These are phyloP conservation scores for Aspergillus phoenicis DNA, from an alignment of 2,329 filamentous ascomycete species.

Conservation along the genomic window DNA sequence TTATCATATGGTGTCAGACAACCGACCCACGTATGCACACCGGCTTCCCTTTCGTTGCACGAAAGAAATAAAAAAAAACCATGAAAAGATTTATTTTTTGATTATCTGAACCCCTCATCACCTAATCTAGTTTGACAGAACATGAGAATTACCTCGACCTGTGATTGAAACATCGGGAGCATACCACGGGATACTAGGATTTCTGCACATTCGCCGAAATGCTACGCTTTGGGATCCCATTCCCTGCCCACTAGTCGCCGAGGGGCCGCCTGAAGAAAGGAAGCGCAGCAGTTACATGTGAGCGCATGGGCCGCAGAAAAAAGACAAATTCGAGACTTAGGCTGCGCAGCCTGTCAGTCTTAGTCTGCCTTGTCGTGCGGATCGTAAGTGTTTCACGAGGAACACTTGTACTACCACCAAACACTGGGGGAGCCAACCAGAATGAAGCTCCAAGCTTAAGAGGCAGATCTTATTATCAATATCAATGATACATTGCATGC, in stretches of 20 bases:
- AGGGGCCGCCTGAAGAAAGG: background rate
- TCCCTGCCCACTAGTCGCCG: background rate
- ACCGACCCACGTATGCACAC: background rate
- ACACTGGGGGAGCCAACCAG: background rate
- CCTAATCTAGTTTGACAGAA: background rate
- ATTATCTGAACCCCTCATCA: background rate
- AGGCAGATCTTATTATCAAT: slow-evolving; percentile 5
- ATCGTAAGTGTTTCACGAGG: slow-evolving; percentile 6
- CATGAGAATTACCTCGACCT: background rate
- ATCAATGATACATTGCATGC: slow-evolving; percentile 1
- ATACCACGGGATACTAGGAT: background rate
- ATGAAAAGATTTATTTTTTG: background rate
- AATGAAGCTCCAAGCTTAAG: background rate
- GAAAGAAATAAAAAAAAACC: background rate
- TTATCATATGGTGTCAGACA: slow-evolving; percentile 5
- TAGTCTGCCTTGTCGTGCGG: slow-evolving; percentile 7
- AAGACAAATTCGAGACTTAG: slow-evolving; percentile 2
- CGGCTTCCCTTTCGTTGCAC: background rate
- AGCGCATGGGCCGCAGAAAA: background rate
- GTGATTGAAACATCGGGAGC: too few species aligned
- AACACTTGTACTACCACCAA: slow-evolving; percentile 2
- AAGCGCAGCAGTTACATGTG: background rate
- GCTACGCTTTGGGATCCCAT: too few species aligned
- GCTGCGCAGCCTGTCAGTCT: slow-evolving; percentile 2
- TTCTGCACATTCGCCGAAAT: background rate